Percentiles rank a stretch among this genome's conserved stretches.
Evolutionary conservation across 2,329 filamentous ascomycete species (phyloP).

Genomic region (Sporothrix humicola): DNA sequence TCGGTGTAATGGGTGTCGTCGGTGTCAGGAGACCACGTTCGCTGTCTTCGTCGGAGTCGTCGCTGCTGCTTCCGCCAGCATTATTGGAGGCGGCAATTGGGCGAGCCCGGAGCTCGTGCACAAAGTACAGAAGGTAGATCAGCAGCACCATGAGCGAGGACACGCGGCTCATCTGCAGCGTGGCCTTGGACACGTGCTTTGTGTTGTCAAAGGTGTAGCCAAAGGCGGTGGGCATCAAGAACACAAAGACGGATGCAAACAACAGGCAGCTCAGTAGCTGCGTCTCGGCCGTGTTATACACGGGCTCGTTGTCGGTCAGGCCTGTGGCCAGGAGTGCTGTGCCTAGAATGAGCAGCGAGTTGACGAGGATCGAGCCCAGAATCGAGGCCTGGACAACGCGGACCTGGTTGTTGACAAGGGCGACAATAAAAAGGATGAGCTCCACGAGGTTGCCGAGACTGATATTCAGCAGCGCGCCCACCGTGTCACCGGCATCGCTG

Average conservation of each 20-base stretch:
- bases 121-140: conserved; percentile 80
- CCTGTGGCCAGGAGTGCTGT: conserved; percentile 81
- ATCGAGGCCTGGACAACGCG: conserved; percentile 97
- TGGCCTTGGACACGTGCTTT: conserved; percentile 38
- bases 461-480: conserved; percentile 45
- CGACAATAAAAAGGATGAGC: conserved; percentile 75
- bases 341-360: conserved; percentile 84
- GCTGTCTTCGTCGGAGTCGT: conserved; percentile 16
- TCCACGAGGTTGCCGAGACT: conserved; percentile 78
- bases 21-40: conserved; percentile 13
- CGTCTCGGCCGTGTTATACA: conserved; percentile 77
- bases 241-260: conserved; percentile 69
- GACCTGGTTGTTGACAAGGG: conserved; percentile 81
- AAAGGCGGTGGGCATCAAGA: conserved; percentile 36
- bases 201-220: conserved; percentile 28
- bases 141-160: conserved; percentile 68
- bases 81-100: conserved; percentile 57
- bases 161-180: conserved; percentile 35
- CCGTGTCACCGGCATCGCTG: conserved; percentile 19
- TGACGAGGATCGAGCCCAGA: conserved; percentile 94
- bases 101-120: conserved; percentile 91
- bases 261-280: conserved; percentile 36
- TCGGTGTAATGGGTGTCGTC: neutral
- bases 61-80: too few species aligned
- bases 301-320: conserved; percentile 67